phyloP scores from a whole-genome alignment of 169 alveolate genomes.

The Theileria annulata region DNA sequence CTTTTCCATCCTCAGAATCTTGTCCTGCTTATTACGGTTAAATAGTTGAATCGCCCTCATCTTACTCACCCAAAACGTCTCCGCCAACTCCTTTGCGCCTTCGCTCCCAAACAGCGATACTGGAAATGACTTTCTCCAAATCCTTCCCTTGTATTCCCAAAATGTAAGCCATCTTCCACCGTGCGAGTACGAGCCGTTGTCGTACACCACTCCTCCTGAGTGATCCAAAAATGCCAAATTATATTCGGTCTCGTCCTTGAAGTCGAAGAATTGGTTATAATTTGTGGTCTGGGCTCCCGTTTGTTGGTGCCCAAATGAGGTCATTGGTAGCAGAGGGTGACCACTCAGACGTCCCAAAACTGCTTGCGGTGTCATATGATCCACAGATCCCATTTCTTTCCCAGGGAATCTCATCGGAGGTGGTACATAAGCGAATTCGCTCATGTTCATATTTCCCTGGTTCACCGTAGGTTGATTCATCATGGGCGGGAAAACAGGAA shows the following conservation, averaged over 20 bases:
- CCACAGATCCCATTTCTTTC: neutral
- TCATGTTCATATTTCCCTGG: neutral
- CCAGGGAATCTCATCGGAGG: slow-evolving; percentile 2
- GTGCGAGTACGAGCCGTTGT: slow-evolving; percentile 61
- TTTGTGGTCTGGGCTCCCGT: neutral
- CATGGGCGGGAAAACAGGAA: neutral
- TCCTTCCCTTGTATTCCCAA: slow-evolving; percentile 69
- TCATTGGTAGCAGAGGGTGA: neutral
- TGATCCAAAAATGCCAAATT: slow-evolving; percentile 1
- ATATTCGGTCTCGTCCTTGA: slow-evolving; percentile 8
- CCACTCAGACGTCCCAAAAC: slow-evolving; percentile 14
- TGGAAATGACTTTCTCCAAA: slow-evolving; percentile 64
- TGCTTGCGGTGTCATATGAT: slow-evolving; percentile 18
- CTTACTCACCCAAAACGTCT: slow-evolving; percentile 62
- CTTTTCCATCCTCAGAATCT: slow-evolving; percentile 15
- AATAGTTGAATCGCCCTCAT: slow-evolving; percentile 66
- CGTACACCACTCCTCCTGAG: slow-evolving; percentile 65
- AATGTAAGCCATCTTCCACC: slow-evolving; percentile 75
- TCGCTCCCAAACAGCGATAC: slow-evolving; percentile 60
- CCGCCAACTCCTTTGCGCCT: slow-evolving; percentile 75
- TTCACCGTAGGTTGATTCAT: neutral
- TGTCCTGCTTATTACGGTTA: slow-evolving; percentile 22
- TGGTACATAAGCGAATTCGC: slow-evolving; percentile 11
- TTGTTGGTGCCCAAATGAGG: neutral
- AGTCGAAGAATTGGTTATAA: slow-evolving; percentile 17